Evolutionary conservation across 371 early-diverging fungal genomes (phyloP).

Genomic region (Mortierella sp.): DNA sequence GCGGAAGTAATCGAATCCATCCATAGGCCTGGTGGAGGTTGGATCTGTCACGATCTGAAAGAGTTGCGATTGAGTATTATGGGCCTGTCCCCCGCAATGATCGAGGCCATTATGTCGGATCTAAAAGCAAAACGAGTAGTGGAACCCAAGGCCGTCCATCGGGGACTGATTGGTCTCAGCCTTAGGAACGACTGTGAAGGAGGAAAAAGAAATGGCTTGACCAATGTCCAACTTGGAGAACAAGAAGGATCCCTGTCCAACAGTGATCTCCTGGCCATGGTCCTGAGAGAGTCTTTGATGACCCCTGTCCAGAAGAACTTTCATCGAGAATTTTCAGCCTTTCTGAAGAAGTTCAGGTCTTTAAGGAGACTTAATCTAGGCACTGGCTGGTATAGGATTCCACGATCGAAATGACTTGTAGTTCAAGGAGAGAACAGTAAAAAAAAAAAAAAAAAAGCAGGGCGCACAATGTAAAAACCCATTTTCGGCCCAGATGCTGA

Average conservation of each 20-base stretch:
- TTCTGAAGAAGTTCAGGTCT: neutral
- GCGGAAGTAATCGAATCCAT: slow-evolving; percentile 22
- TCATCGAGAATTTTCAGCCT: slow-evolving; percentile 6
- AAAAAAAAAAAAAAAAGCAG: too few relatives aligned
- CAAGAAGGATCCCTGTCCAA: neutral
- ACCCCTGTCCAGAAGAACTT: slow-evolving; percentile 6
- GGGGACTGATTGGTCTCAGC: too few relatives aligned
- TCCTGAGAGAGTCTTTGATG: neutral
- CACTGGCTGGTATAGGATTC: slow-evolving; percentile 28
- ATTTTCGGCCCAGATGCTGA: too few relatives aligned
- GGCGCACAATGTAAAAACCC: too few relatives aligned
- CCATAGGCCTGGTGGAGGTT: slow-evolving; percentile 13
- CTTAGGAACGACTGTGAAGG: neutral
- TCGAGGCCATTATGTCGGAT: slow-evolving; percentile 27
- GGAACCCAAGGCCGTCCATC: neutral
- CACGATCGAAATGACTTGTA: too few relatives aligned
- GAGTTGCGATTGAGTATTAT: slow-evolving; percentile 28
- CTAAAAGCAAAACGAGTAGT: slow-evolving; percentile 15
- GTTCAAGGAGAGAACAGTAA: too few relatives aligned
- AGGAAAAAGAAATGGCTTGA: neutral
- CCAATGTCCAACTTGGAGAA: neutral
- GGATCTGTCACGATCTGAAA: slow-evolving; percentile 21
- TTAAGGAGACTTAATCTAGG: slow-evolving; percentile 28
- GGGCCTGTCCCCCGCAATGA: slow-evolving; percentile 23
- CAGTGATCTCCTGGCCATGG: slow-evolving; percentile 1